phyloP scores from a whole-genome alignment of 1,284 basidiomycete species.

The Quambalaria eucalypti region DNA sequence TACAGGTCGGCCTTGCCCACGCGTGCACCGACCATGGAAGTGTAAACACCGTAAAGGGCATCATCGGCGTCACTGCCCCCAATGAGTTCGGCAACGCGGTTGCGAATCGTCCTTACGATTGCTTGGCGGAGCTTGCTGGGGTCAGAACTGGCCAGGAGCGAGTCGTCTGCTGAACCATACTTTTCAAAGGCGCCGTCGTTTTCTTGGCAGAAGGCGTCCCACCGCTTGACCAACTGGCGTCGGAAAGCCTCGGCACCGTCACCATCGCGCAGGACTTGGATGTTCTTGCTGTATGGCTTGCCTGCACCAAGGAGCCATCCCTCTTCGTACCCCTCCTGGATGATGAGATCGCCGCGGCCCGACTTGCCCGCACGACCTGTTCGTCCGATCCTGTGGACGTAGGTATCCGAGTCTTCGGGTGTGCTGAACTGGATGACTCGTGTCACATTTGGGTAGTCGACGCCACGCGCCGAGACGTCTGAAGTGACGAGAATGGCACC shows the following conservation, averaged over 20 bases:
- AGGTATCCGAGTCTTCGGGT: slow-evolving; percentile 64
- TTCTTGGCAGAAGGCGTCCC: not conserved
- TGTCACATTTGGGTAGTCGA: slow-evolving; percentile 63
- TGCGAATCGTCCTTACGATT: too few species aligned
- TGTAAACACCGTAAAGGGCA: too few species aligned
- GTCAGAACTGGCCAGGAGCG: not conserved
- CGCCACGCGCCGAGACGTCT: slow-evolving; percentile 50
- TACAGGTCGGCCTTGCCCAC: too few species aligned
- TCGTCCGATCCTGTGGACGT: slow-evolving; percentile 83
- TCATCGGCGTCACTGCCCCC: too few species aligned
- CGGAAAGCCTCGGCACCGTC: not conserved
- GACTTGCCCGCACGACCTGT: slow-evolving; percentile 68
- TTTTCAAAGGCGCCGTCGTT: not conserved
- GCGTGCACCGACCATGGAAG: too few species aligned
- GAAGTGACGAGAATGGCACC: slow-evolving; percentile 51
- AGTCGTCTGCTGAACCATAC: too few species aligned
- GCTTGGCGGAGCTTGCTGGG: too few species aligned
- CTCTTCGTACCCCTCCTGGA: slow-evolving; percentile 49
- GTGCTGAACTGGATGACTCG: slow-evolving; percentile 87
- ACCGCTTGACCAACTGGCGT: not conserved
- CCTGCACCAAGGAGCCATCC: not conserved
- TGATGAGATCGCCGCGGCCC: slow-evolving; percentile 76
- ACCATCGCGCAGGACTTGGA: not conserved
- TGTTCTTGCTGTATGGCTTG: too few species aligned
- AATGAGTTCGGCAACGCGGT: too few species aligned